These are phyloP conservation scores for Bipolaris victoriae DNA, from an alignment of 2,329 filamentous ascomycete genomes.

Conservation along the genomic window DNA sequence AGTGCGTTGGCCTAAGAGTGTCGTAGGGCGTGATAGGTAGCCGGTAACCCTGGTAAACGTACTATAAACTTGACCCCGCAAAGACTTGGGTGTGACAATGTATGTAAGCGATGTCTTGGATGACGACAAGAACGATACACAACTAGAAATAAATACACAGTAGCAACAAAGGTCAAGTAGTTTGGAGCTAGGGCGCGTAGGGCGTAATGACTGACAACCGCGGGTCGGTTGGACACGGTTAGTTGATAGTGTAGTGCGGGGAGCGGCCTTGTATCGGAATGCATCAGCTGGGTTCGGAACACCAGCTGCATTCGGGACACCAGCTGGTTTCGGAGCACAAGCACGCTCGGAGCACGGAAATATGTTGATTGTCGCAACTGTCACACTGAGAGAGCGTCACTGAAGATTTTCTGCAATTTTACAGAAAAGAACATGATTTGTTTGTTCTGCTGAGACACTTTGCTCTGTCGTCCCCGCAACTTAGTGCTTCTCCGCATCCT, in stretches of 20 bases:
- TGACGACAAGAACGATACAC: neutral
- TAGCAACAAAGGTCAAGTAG: slow-evolving; percentile 11
- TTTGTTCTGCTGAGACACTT: slow-evolving; percentile 19
- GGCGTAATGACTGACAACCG: slow-evolving; percentile 18
- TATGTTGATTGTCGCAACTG: neutral
- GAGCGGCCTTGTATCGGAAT: slow-evolving; percentile 17
- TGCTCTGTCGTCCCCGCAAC: slow-evolving; percentile 35
- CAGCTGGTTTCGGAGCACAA: slow-evolving; percentile 5
- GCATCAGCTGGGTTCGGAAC: slow-evolving; percentile 6
- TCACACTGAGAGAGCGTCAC: neutral
- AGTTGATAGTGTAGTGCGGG: slow-evolving; percentile 14
- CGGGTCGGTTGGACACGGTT: slow-evolving; percentile 30
- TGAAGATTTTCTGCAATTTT: neutral
- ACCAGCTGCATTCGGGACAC: neutral
- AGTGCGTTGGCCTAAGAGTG: neutral
- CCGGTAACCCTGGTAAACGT: neutral
- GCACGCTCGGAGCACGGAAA: neutral
- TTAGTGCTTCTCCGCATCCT: slow-evolving; percentile 41
- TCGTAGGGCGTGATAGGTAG: neutral
- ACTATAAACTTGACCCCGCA: slow-evolving; percentile 1
- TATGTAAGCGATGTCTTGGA: neutral
- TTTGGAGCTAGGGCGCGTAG: slow-evolving; percentile 16
- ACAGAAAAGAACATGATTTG: neutral
- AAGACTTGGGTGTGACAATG: neutral
- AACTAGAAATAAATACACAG: neutral